phyloP scores from a whole-genome alignment of 129 eudicot species.

The Dittrichia graveolens region DNA sequence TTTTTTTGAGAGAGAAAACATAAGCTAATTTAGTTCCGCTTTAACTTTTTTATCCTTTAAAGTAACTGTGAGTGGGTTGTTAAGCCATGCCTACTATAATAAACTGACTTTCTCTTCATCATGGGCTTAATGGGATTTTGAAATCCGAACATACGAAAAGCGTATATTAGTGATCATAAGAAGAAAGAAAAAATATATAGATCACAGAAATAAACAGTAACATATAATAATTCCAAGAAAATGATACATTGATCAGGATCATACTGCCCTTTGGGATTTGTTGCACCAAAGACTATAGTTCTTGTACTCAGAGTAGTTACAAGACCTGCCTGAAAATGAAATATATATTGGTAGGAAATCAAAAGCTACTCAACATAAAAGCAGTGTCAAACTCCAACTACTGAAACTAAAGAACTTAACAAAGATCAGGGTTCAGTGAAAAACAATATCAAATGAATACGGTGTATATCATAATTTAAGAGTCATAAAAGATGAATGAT shows the following conservation, averaged over 20 bases:
- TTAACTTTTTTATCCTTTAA: too few relatives aligned
- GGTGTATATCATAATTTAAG: conserved; percentile 11
- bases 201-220: neutral
- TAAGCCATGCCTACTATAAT: too few relatives aligned
- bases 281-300: conserved; percentile 96
- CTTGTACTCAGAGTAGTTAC: conserved; percentile 92
- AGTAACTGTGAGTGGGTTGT: too few relatives aligned
- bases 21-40: too few relatives aligned
- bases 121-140: too few relatives aligned
- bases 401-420: conserved; percentile 5
- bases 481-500: neutral
- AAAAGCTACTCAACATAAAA: neutral
- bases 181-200: neutral
- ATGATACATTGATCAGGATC: conserved; percentile 86
- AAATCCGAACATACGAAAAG: neutral
- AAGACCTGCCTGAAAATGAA: conserved; percentile 83
- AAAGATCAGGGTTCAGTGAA: neutral
- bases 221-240: conserved; percentile 8
- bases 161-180: neutral
- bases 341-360: conserved; percentile 3
- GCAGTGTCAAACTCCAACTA: conserved; percentile 7
- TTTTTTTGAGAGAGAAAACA: too few relatives aligned
- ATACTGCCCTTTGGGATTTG: conserved; percentile 99
- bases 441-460: neutral
- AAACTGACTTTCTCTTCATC: too few relatives aligned